A percentile compares a stretch with the other conserved stretches of the same genome.
Conservation (phyloP, 108 stramenopile genomes). For the Fragilariopsis cylindrus region DNA sequence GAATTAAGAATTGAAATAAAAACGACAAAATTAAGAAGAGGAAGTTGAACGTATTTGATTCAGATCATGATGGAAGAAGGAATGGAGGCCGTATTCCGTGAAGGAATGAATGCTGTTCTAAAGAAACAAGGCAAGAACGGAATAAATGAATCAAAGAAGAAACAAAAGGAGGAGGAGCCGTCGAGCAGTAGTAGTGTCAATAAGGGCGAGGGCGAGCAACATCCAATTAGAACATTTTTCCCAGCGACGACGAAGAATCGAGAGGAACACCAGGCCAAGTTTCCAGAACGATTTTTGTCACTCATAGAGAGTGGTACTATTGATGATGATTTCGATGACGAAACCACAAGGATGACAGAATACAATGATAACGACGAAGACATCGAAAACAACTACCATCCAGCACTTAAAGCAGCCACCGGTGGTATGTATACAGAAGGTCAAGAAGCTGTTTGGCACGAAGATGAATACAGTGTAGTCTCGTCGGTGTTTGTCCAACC, state of each 20-base stretch:
- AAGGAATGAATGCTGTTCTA: not conserved
- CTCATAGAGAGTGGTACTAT: not conserved
- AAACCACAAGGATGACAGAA: not conserved
- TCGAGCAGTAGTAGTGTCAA: not conserved
- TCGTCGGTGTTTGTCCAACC: slow-evolving; percentile 25
- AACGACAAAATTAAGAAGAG: too few relatives aligned
- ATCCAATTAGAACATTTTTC: slow-evolving; percentile 4
- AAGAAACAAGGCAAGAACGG: not conserved
- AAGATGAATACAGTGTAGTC: slow-evolving; percentile 28
- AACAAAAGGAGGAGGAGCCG: not conserved
- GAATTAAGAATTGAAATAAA: too few relatives aligned
- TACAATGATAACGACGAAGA: not conserved
- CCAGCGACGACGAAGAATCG: not conserved
- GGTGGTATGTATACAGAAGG: slow-evolving; percentile 21
- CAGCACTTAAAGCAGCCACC: slow-evolving; percentile 21
- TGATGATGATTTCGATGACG: not conserved
- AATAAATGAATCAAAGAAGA: not conserved
- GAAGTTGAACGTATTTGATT: too few relatives aligned
- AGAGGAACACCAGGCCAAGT: not conserved
- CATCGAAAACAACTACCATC: slow-evolving; percentile 15
- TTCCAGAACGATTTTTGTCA: not conserved
- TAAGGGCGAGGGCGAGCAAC: not conserved
- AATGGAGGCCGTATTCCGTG: slow-evolving; percentile 4
- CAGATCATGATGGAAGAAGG: slow-evolving; percentile 6
- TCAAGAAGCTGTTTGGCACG: slow-evolving; percentile 36